Conservation (phyloP, 73 alveolate genomes). For the Paraurostyla sp. region DNA sequence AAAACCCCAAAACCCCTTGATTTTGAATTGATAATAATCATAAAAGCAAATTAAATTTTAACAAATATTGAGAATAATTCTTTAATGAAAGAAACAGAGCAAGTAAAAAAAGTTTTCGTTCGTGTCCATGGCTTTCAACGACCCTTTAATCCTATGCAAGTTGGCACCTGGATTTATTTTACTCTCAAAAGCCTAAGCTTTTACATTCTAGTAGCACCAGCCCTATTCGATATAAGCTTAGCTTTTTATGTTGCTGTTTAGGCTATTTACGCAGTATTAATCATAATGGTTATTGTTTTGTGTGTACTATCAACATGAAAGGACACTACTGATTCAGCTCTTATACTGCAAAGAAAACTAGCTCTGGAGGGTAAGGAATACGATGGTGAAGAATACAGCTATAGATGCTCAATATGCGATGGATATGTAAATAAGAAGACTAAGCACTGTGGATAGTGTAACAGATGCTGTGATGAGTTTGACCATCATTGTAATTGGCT, state of each 20-base stretch:
- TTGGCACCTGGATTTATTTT: constrained; percentile 2
- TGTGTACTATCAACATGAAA: background rate
- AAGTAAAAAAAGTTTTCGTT: background rate
- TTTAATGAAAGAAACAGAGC: background rate
- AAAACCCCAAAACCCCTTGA: constrained; percentile 46
- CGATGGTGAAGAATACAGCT: background rate
- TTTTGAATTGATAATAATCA: background rate
- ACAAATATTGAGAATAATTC: background rate
- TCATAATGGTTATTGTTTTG: background rate
- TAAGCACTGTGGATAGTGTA: constrained; percentile 81
- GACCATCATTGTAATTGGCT: constrained; percentile 85
- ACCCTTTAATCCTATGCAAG: constrained; percentile 34
- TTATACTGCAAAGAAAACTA: background rate
- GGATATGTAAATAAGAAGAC: constrained; percentile 51
- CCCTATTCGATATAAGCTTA: background rate
- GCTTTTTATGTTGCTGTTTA: background rate
- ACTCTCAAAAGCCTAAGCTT: background rate
- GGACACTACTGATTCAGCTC: constrained; percentile 13
- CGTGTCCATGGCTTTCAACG: constrained; percentile 27
- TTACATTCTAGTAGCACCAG: constrained; percentile 48
- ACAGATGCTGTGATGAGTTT: constrained; percentile 74
- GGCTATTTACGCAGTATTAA: background rate
- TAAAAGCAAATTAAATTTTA: background rate
- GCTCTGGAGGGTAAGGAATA: background rate
- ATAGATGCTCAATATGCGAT: constrained; percentile 62